Percentiles rank a stretch among this genome's conserved stretches.
These are phyloP conservation scores for Mycena leptocephala DNA, from an alignment of 768 basidiomycete genomes.

Conservation along the genomic window DNA sequence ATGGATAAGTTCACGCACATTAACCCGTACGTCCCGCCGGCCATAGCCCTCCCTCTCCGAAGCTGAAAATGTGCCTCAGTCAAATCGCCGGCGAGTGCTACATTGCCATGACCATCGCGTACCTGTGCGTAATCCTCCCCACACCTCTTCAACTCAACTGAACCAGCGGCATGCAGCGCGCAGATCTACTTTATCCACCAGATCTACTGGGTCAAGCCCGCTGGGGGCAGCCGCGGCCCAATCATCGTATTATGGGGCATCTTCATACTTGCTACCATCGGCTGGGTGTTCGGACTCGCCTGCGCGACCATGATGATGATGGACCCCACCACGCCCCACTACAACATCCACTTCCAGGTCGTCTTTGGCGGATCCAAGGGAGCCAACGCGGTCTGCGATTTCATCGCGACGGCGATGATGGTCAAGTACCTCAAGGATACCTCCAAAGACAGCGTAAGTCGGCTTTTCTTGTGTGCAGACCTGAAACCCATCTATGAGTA, in stretches of 20 bases:
- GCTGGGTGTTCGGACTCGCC: not conserved
- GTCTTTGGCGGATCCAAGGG: constrained; percentile 14
- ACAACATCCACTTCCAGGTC: constrained; percentile 7
- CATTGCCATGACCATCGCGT: not conserved
- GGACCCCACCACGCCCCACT: constrained; percentile 1
- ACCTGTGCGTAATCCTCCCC: not conserved
- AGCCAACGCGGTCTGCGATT: constrained; percentile 5
- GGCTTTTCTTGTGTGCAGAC: not conserved
- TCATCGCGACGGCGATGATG: constrained; percentile 17
- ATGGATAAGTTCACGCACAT: not conserved
- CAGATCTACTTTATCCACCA: constrained; percentile 22
- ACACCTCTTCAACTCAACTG: not conserved
- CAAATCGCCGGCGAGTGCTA: no score
- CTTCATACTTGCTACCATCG: not conserved
- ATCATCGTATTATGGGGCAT: no score
- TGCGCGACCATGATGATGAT: constrained; percentile 7
- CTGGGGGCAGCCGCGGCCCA: not conserved
- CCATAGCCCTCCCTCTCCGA: no score
- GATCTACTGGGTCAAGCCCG: constrained; percentile 18
- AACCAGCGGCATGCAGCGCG: constrained; percentile 5
- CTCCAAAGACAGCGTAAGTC: not conserved
- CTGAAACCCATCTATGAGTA: not conserved
- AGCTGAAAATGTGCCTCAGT: no score
- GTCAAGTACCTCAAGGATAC: constrained; percentile 3
- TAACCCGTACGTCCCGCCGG: no score